Conservation (phyloP, 192 early-diverging fungal genomes). For the Linnemannia elongata region DNA sequence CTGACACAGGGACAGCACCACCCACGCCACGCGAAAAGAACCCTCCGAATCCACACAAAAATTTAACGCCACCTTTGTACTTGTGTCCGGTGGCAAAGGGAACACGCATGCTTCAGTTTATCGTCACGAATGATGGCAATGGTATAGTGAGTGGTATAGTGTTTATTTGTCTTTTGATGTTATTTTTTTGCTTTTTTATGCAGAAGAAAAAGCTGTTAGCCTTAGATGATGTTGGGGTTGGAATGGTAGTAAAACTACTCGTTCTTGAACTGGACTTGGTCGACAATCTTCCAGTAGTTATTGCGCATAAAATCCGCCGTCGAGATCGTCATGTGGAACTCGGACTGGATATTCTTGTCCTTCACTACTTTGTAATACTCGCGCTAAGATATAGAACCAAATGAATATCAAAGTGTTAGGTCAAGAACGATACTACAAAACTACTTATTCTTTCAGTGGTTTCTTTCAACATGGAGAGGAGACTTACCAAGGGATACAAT, state of each 20-base stretch:
- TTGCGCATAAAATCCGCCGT: conserved; percentile 33
- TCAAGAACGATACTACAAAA: background rate
- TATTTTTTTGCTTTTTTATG: no score
- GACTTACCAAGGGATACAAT: conserved; percentile 48
- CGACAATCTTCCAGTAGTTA: conserved; percentile 48
- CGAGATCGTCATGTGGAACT: conserved; percentile 55
- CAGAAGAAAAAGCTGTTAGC: background rate
- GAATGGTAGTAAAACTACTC: background rate
- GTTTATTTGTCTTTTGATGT: no score
- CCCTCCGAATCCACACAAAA: background rate
- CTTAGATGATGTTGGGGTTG: background rate
- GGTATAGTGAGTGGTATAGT: no score
- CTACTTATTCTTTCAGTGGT: background rate
- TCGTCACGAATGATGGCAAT: no score
- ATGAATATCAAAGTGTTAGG: background rate
- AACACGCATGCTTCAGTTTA: no score
- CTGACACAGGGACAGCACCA: background rate
- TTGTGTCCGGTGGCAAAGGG: background rate
- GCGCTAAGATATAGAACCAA: conserved; percentile 17
- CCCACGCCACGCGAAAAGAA: background rate
- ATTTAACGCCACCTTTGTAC: background rate
- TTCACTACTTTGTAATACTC: conserved; percentile 45
- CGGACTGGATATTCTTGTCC: conserved; percentile 42
- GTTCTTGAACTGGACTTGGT: conserved; percentile 45
- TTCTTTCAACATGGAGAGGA: background rate